Evolutionary conservation across 2,329 filamentous ascomycete species (phyloP).

Genomic region (Diplodia seriata): DNA sequence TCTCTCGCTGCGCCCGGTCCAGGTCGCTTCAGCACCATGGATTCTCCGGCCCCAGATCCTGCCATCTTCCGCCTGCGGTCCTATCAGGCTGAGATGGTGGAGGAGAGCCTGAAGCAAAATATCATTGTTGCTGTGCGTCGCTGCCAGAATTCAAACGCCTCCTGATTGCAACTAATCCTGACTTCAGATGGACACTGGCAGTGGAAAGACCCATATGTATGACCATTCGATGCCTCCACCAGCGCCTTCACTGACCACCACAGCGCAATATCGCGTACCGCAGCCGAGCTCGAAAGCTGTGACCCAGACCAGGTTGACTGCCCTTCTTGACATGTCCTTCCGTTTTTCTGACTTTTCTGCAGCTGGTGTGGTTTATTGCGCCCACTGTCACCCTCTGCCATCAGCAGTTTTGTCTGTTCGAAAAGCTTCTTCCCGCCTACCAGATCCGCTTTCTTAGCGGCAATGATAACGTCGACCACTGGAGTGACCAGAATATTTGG

Average conservation of each 20-base stretch:
- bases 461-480: slow-evolving; percentile 72
- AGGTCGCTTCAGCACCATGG: not conserved
- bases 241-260: not conserved
- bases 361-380: slow-evolving; percentile 57
- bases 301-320: slow-evolving; percentile 45
- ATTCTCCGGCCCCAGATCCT: not conserved
- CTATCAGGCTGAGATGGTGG: slow-evolving; percentile 59
- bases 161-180: not conserved
- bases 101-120: slow-evolving; percentile 53
- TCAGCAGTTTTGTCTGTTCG: slow-evolving; percentile 51
- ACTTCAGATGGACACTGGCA: slow-evolving; percentile 55
- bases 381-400: slow-evolving; percentile 55
- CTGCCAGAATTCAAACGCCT: no score
- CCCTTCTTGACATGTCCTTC: not conserved
- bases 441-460: slow-evolving; percentile 71
- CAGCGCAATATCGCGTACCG: slow-evolving; percentile 43
- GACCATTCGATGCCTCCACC: not conserved
- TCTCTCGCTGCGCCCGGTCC: not conserved
- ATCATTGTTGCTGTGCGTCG: slow-evolving; percentile 52
- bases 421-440: slow-evolving; percentile 53
- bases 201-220: slow-evolving; percentile 57
- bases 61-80: slow-evolving; percentile 47
- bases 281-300: slow-evolving; percentile 51
- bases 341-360: not conserved
- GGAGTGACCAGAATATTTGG: slow-evolving; percentile 74